Conservation (phyloP, 2,329 filamentous ascomycete genomes). For the Pseudocercospora macadamiae region DNA sequence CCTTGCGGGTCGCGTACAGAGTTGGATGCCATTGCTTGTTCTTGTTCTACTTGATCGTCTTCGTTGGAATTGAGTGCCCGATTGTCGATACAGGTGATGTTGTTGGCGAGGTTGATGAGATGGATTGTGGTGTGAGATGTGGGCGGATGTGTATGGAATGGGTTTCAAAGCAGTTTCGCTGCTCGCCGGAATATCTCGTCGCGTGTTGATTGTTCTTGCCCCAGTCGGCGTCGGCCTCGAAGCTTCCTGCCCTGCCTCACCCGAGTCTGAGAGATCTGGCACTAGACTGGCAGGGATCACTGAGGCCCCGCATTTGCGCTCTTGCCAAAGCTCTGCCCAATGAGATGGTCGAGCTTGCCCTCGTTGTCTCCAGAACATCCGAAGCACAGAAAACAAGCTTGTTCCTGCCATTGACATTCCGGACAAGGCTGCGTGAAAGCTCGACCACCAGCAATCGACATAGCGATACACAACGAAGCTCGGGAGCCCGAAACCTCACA, state of each 20-base stretch:
- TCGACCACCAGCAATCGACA: neutral
- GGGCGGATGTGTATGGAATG: too few relatives aligned
- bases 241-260: neutral
- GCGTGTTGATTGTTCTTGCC: neutral
- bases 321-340: neutral
- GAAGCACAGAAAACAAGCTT: constrained; percentile 8
- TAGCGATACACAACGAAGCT: neutral
- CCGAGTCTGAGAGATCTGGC: neutral
- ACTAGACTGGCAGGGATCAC: neutral
- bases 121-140: constrained; percentile 1
- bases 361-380: neutral
- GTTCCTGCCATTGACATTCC: constrained; percentile 7
- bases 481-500: too few relatives aligned
- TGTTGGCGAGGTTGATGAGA: neutral
- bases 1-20: constrained; percentile 17
- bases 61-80: neutral
- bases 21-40: constrained; percentile 21
- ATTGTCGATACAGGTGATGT: neutral
- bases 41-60: neutral
- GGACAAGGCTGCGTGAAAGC: neutral
- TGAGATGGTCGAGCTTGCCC: neutral
- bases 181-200: neutral
- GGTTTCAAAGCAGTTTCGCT: too few relatives aligned
- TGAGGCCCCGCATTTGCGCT: neutral
- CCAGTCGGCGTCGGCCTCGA: neutral